Base-by-base conservation (phyloP, 768 basidiomycete species). In the Obba rivulosa region DNA sequence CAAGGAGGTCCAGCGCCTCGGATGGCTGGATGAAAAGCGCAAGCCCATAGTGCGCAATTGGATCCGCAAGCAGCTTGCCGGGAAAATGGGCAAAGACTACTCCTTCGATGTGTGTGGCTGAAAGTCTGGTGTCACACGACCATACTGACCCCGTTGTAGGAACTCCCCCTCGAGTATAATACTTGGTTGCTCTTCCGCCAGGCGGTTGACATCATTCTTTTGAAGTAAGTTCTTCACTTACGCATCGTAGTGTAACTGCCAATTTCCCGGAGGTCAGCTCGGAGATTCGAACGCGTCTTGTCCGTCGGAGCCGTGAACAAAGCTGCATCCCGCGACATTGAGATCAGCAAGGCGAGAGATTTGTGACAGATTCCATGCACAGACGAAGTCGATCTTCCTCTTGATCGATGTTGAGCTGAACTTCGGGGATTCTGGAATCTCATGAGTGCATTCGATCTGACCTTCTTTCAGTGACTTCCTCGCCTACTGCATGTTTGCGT, bases 111-210 rank as follows among this genome's bases (percentile, higher is more conserved):
- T 92, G 58, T 31, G 82, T 77, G 18, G 14, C 31, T 35, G 44
- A 41, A 25, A n/a, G 16, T 21, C 39, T 41, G 31, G 11, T 25
- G 45, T 53, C 54, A 51, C 40, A 36, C 45, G 45, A 40, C 35
- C 49, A 17, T 47, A 22, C 5, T 35, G 40, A 42, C 44, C 39
- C 48, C 36, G 50, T 35, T 25, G 45, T 43, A 93, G 91, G 82
- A 87, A 43, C 77, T 95, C 14, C 94, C 94, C 0, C 63, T 92
- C 34, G 94, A 97, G 65, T 97, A 95, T 68, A 98, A 97, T 59
- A 80, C 90, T 0, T 99, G 95, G 96, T 74, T 99, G 24, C 76
- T 97, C 50, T 99, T 97, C 67, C 83, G 95, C 43, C 92, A 96
- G 65, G 71, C 82, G n/a, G 95, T 98, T 18, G 95, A 98, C 66